Percentiles rank a stretch among this genome's conserved stretches.
Conservation (phyloP, 352 stramenopile species). For the Phytophthora hibernalis region DNA sequence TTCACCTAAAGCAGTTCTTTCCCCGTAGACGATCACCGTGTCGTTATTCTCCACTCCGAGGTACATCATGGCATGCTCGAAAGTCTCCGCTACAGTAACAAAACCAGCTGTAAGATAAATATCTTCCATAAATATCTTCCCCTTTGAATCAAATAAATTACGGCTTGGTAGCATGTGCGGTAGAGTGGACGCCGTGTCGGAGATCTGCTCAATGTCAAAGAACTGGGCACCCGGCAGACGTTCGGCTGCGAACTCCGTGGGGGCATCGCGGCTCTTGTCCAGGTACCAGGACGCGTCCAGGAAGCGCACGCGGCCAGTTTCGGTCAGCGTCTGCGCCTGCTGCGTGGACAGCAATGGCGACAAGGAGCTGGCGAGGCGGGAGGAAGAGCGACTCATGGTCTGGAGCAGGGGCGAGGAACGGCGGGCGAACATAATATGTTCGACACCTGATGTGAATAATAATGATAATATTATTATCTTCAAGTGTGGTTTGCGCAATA, state of each 20-base stretch:
- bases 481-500: too few species aligned
- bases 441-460: too few species aligned
- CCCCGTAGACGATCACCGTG: constrained; percentile 86
- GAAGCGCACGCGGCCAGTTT: constrained; percentile 56
- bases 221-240: constrained; percentile 86
- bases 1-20: constrained; percentile 81
- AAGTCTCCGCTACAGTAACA: constrained; percentile 51
- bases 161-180: constrained; percentile 86
- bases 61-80: constrained; percentile 69
- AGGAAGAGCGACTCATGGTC: constrained; percentile 20
- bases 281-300: constrained; percentile 87
- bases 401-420: constrained; percentile 4
- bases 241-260: constrained; percentile 62
- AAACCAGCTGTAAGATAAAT: background rate
- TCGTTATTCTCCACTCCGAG: constrained; percentile 77
- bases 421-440: background rate
- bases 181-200: constrained; percentile 71
- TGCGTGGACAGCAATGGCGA: constrained; percentile 68
- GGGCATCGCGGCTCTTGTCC: constrained; percentile 74
- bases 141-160: constrained; percentile 12
- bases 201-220: constrained; percentile 93
- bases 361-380: constrained; percentile 25
- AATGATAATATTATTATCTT: too few species aligned
- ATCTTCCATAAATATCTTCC: background rate
- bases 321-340: constrained; percentile 47